Evolutionary conservation across 2,329 filamentous ascomycete genomes (phyloP), one percentile per base, ranked within the genome.

Genomic region (Neopestalotiopsis clavispora): DNA sequence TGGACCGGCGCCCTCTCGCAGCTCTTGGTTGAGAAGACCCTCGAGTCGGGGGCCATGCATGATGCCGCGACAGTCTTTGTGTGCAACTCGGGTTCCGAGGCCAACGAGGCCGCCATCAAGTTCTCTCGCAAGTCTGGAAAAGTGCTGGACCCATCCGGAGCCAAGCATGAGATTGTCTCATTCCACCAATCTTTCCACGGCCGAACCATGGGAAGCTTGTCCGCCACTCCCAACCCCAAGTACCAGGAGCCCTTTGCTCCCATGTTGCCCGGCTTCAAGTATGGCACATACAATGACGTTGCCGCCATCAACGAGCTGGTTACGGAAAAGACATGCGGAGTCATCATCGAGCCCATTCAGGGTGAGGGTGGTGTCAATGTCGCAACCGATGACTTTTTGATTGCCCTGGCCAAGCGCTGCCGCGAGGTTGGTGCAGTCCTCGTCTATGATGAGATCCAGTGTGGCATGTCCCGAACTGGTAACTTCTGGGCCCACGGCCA

Each of bases 371-470:
- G 96, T 73, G 92, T 99, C 65, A 92, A 95, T 74, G 90, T 93
- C 12, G 96, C 94, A 3, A 91, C 88, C 0, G 89, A 92, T 3
- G 93, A 94, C 72, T 99, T 98, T 80, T 86, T 99, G 30, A 80
- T 90, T 30, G 92, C 94, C 0, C 87, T 99, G n/a, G 94, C 94
- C 69, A 88, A 88, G 77, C 89, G 95, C 69, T 98, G 95, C 81
- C 91, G 91, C 68, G 91, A 94, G 74, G 94, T 98, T 40, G 94
- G 94, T 65, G 95, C 95, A 1, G 89, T 98, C 3, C 84, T 99
- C 68, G 92, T 98, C 77, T 95, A 96, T 80, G 96, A 99, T 77
- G 96, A 99, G 85, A 99, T 99, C 71, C 96, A 99, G 82, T 98
- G 94, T 80, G 96, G 96, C 66, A 85, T 99, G 42, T 90, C 91